Percentiles rank a stretch among this genome's conserved stretches.
These are phyloP conservation scores for Solanum ossicruentum DNA, from an alignment of 257 asterid genomes.

Conservation along the genomic window DNA sequence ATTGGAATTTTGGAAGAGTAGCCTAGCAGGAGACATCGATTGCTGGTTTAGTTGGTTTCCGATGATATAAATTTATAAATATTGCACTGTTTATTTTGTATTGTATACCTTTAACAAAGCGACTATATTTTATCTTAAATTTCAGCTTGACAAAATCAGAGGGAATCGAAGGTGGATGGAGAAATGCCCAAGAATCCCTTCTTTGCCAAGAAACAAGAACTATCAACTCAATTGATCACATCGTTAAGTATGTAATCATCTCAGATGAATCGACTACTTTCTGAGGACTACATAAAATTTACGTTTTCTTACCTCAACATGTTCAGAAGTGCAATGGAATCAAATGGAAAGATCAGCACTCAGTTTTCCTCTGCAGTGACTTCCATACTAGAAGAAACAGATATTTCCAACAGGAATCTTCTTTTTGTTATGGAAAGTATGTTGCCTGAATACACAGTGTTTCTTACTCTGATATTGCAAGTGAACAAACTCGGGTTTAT, in stretches of 20 bases:
- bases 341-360: slow-evolving; percentile 6
- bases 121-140: not conserved
- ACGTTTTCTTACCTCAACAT: not conserved
- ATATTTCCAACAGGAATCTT: slow-evolving; percentile 9
- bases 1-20: slow-evolving; percentile 13
- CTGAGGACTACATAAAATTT: not conserved
- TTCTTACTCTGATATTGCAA: not conserved
- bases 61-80: not conserved
- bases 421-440: slow-evolving; percentile 17
- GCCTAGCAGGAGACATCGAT: slow-evolving; percentile 19
- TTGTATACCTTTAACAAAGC: not conserved
- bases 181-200: slow-evolving; percentile 22
- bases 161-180: slow-evolving; percentile 19
- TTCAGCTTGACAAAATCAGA: slow-evolving; percentile 21
- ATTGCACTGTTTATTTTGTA: not conserved
- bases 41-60: slow-evolving; percentile 14
- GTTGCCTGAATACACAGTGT: not conserved
- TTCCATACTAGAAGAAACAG: slow-evolving; percentile 23
- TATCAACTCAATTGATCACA: slow-evolving; percentile 14
- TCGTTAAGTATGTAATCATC: slow-evolving; percentile 20
- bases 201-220: slow-evolving; percentile 8
- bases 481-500: not conserved
- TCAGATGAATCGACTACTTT: not conserved
- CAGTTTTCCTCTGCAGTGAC: slow-evolving; percentile 18
- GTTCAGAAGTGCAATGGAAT: slow-evolving; percentile 19